Percentiles rank a stretch among this genome's conserved stretches.
phyloP scores from a whole-genome alignment of 2,329 filamentous ascomycete genomes.

The Trichoderma harzianum region DNA sequence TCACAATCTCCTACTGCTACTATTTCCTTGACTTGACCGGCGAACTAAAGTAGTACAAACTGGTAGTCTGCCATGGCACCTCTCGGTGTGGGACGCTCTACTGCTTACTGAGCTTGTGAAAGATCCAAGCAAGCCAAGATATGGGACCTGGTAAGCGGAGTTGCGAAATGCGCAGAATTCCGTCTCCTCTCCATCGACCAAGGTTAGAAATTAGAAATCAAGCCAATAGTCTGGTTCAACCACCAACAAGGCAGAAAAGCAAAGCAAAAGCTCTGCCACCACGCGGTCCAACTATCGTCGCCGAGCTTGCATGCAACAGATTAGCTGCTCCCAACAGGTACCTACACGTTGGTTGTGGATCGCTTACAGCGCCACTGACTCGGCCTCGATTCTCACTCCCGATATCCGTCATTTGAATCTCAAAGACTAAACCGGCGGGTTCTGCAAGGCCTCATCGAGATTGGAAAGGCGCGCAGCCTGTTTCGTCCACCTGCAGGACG shows the following conservation, averaged over 20 bases:
- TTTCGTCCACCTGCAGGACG: slow-evolving; percentile 12
- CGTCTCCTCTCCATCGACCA: neutral
- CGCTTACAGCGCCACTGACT: slow-evolving; percentile 12
- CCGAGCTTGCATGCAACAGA: neutral
- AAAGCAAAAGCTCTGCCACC: neutral
- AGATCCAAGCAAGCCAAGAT: neutral
- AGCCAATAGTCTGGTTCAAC: neutral
- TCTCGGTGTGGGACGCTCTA: neutral
- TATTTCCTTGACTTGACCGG: neutral
- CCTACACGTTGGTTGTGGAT: neutral
- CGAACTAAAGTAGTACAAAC: neutral
- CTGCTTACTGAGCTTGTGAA: neutral
- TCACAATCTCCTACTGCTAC: neutral
- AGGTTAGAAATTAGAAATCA: neutral
- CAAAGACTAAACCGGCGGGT: slow-evolving; percentile 1
- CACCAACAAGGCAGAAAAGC: neutral
- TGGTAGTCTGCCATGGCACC: neutral
- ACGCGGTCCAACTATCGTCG: neutral
- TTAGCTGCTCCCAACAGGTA: neutral
- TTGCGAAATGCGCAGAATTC: neutral
- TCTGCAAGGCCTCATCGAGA: neutral
- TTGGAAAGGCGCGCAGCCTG: slow-evolving; percentile 5
- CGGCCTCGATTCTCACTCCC: slow-evolving; percentile 5
- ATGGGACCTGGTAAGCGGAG: neutral
- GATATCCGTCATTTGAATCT: slow-evolving; percentile 8